Evolutionary conservation across 495 filamentous ascomycete species (phyloP).

Genomic region (Xylaria longipes): DNA sequence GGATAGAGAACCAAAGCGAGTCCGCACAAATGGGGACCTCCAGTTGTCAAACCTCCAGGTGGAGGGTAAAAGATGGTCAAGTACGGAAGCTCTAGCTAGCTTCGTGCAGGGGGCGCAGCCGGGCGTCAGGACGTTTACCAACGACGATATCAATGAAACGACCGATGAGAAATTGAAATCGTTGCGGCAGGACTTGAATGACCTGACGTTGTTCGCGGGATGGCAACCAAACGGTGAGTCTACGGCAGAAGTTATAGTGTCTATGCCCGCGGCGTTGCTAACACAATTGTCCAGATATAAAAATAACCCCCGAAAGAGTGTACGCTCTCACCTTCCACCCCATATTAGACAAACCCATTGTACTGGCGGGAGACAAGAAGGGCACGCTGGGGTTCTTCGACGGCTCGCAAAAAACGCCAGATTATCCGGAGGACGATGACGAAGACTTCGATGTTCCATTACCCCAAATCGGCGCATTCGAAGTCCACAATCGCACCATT

Average conservation of each 20-base stretch:
- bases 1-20: conserved; percentile 47
- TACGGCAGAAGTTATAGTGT: neutral
- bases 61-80: conserved; percentile 69
- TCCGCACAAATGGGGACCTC: conserved; percentile 58
- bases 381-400: conserved; percentile 95
- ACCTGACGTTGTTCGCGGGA: conserved; percentile 78
- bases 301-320: conserved; percentile 88
- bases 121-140: conserved; percentile 79
- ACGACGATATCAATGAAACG: conserved; percentile 81
- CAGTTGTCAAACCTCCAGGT: conserved; percentile 80
- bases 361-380: conserved; percentile 97
- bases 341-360: conserved; percentile 77
- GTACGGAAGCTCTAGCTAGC: conserved; percentile 36
- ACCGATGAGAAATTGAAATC: conserved; percentile 76
- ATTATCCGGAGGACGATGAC: conserved; percentile 59
- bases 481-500: conserved; percentile 89
- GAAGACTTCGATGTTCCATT: conserved; percentile 69
- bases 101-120: conserved; percentile 73
- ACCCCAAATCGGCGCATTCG: conserved; percentile 83
- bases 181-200: conserved; percentile 80
- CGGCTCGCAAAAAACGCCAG: conserved; percentile 71
- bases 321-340: conserved; percentile 92
- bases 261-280: conserved; percentile 7
- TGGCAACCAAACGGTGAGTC: conserved; percentile 76
- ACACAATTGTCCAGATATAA: conserved; percentile 69